Conservation (phyloP, 805 yeast species). For the Pichia kluyveri region DNA sequence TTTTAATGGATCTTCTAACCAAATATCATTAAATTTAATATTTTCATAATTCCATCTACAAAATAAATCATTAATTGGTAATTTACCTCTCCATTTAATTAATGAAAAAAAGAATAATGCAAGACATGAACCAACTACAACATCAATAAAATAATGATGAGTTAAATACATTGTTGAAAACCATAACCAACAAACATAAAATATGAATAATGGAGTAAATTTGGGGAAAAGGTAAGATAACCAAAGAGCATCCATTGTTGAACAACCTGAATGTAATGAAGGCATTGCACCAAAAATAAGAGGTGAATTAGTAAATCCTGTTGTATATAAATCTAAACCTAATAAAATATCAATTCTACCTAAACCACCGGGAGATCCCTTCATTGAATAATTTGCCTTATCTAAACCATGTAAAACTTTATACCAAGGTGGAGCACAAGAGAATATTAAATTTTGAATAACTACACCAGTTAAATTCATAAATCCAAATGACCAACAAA, state of each 20-base stretch:
- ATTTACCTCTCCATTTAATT: constrained; percentile 61
- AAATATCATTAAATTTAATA: constrained; percentile 8
- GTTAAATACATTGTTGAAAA: constrained; percentile 98
- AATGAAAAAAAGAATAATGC: constrained; percentile 62
- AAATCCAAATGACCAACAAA: constrained; percentile 90
- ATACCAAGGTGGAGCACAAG: constrained; percentile 98
- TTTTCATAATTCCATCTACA: constrained; percentile 34
- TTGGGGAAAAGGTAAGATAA: constrained; percentile 75
- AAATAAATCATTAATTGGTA: constrained; percentile 34
- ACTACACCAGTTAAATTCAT: constrained; percentile 84
- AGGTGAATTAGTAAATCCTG: constrained; percentile 77
- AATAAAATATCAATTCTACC: constrained; percentile 75
- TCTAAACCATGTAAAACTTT: constrained; percentile 72
- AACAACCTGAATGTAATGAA: constrained; percentile 86
- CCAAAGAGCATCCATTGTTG: constrained; percentile 88
- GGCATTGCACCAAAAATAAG: constrained; percentile 78
- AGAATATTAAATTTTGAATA: constrained; percentile 64
- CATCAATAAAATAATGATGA: constrained; percentile 91
- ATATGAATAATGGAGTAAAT: constrained; percentile 52
- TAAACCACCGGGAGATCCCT: constrained; percentile 93
- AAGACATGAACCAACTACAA: constrained; percentile 88
- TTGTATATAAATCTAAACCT: constrained; percentile 75
- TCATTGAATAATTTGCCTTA: constrained; percentile 87
- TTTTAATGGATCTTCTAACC: constrained; percentile 18
- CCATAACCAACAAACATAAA: constrained; percentile 91